Percentiles rank a stretch among this genome's conserved stretches.
phyloP scores from a whole-genome alignment of 805 yeast genomes.

The Sugiyamaella qingdaonensis region DNA sequence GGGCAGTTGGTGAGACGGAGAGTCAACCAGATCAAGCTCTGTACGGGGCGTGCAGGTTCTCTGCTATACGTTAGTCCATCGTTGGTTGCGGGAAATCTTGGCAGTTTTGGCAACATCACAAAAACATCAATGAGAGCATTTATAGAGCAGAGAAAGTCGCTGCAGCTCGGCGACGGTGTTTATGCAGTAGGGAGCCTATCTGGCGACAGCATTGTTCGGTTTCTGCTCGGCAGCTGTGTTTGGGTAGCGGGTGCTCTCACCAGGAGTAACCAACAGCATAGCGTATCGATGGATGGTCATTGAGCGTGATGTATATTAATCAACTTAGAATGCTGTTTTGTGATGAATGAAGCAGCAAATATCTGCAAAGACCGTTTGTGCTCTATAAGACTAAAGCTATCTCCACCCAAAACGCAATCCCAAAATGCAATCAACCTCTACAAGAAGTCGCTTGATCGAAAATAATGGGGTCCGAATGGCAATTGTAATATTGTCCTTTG shows the following conservation, averaged over 20 bases:
- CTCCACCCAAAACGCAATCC: no score
- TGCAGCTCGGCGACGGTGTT: constrained; percentile 15
- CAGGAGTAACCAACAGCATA: not conserved
- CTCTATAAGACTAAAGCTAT: no score
- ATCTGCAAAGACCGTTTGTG: no score
- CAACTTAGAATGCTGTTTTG: no score
- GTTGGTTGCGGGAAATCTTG: constrained; percentile 2
- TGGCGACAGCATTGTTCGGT: constrained; percentile 32
- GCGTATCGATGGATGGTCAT: no score
- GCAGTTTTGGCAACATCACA: constrained; percentile 3
- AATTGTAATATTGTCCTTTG: no score
- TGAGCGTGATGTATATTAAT: no score
- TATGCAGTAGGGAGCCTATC: constrained; percentile 30
- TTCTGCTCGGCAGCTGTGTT: constrained; percentile 27
- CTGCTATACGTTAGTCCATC: constrained; percentile 22
- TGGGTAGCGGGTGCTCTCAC: constrained; percentile 19
- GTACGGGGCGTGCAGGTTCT: constrained; percentile 32
- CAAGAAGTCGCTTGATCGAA: no score
- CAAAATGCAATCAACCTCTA: no score
- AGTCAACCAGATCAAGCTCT: constrained; percentile 19
- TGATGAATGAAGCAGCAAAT: no score
- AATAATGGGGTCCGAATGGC: no score
- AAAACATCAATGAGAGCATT: constrained; percentile 12
- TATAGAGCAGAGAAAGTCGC: constrained; percentile 8
- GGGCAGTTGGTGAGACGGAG: constrained; percentile 11